These are phyloP conservation scores for Cladosporium sp. DNA, from an alignment of 2,329 filamentous ascomycete genomes.

Conservation along the genomic window DNA sequence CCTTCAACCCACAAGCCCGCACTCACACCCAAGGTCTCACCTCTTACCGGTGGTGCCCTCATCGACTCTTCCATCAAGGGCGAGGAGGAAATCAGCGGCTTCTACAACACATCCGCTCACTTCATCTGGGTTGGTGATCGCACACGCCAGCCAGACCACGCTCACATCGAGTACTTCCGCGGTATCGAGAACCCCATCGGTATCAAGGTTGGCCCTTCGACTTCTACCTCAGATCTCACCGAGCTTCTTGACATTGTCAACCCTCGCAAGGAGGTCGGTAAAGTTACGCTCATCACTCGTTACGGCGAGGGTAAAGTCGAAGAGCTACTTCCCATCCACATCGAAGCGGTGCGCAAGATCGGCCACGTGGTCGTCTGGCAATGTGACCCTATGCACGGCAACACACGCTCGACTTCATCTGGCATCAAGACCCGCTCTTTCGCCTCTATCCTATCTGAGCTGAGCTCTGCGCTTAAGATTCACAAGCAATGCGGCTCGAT, in stretches of 20 bases:
- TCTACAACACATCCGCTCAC: slow-evolving; percentile 92
- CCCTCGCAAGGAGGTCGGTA: slow-evolving; percentile 74
- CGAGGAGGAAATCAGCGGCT: slow-evolving; percentile 50
- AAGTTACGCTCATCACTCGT: slow-evolving; percentile 92
- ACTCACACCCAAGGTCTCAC: slow-evolving; percentile 17
- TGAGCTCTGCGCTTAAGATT: slow-evolving; percentile 76
- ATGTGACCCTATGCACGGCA: slow-evolving; percentile 98
- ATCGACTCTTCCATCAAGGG: slow-evolving; percentile 14
- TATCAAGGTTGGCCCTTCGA: slow-evolving; percentile 90
- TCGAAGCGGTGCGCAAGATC: slow-evolving; percentile 78
- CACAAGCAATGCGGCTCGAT: slow-evolving; percentile 81
- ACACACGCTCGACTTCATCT: slow-evolving; percentile 60
- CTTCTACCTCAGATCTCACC: slow-evolving; percentile 70
- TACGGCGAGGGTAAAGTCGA: slow-evolving; percentile 80
- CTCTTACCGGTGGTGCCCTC: slow-evolving; percentile 21
- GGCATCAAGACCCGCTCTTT: slow-evolving; percentile 94
- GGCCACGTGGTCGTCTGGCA: slow-evolving; percentile 85
- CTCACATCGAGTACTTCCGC: slow-evolving; percentile 95
- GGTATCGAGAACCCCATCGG: slow-evolving; percentile 94
- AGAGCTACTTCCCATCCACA: slow-evolving; percentile 74
- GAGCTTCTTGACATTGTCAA: slow-evolving; percentile 80
- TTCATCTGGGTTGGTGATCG: slow-evolving; percentile 99
- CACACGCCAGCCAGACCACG: slow-evolving; percentile 86
- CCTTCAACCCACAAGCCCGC: slow-evolving; percentile 12
- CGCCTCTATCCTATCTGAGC: slow-evolving; percentile 81